Conservation (phyloP, 805 yeast genomes). For the Candida adriatica region DNA sequence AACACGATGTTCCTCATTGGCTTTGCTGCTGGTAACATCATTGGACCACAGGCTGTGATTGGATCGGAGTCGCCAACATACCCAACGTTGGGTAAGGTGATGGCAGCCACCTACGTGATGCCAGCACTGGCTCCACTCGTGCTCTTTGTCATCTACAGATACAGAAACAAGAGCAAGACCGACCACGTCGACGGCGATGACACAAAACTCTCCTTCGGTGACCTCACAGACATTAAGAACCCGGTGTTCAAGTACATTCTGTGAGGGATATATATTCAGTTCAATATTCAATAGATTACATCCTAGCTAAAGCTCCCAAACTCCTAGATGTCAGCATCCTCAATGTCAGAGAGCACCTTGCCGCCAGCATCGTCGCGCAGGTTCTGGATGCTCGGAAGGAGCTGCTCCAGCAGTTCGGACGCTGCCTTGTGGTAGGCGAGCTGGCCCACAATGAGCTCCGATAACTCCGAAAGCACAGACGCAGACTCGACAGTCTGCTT, state of each 20-base stretch:
- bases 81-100: slow-evolving; percentile 23
- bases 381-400: slow-evolving; percentile 57
- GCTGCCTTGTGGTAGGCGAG: slow-evolving; percentile 76
- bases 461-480: slow-evolving; percentile 58
- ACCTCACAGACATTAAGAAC: slow-evolving; percentile 32
- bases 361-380: slow-evolving; percentile 46
- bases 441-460: slow-evolving; percentile 71
- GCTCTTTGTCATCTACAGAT: slow-evolving; percentile 1
- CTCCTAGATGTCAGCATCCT: slow-evolving; percentile 17
- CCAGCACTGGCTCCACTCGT: slow-evolving; percentile 5
- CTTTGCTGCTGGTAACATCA: slow-evolving; percentile 59
- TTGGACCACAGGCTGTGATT: slow-evolving; percentile 70
- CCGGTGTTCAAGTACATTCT: slow-evolving; percentile 27
- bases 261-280: slow-evolving; percentile 1
- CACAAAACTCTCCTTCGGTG: slow-evolving; percentile 26
- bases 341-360: slow-evolving; percentile 18
- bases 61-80: slow-evolving; percentile 51
- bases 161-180: slow-evolving; percentile 24
- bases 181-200: slow-evolving; percentile 1
- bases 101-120: slow-evolving; percentile 7
- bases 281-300: no score
- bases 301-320: no score
- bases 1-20: slow-evolving; percentile 54
- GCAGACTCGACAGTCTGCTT: slow-evolving; percentile 71
- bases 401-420: slow-evolving; percentile 53